phyloP scores from a whole-genome alignment of 2,329 filamentous ascomycete species.

The Cordyceps cateniannulata region DNA sequence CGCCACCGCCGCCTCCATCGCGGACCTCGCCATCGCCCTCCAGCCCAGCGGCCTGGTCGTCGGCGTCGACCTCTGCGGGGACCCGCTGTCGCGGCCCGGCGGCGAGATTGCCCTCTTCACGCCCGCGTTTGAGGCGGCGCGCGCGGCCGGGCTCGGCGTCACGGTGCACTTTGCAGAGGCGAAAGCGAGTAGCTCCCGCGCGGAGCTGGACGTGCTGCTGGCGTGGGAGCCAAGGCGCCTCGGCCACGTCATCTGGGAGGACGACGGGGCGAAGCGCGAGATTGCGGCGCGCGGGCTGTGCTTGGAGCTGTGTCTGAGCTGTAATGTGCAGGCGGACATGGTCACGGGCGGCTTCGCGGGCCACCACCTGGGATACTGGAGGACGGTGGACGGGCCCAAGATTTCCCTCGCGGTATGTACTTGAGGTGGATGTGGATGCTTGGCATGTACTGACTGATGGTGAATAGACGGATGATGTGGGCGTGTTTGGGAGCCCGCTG shows the following conservation, averaged over 20 bases:
- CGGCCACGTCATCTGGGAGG: slow-evolving; percentile 74
- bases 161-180: slow-evolving; percentile 78
- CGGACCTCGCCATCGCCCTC: slow-evolving; percentile 56
- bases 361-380: slow-evolving; percentile 77
- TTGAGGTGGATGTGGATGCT: neutral
- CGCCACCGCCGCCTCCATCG: slow-evolving; percentile 54
- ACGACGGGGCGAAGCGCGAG: slow-evolving; percentile 49
- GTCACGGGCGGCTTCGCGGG: slow-evolving; percentile 57
- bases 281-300: slow-evolving; percentile 50
- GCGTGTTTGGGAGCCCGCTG: slow-evolving; percentile 68
- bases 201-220: slow-evolving; percentile 59
- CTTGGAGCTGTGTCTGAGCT: slow-evolving; percentile 71
- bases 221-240: slow-evolving; percentile 61
- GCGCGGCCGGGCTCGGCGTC: slow-evolving; percentile 47
- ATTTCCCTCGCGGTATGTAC: slow-evolving; percentile 63
- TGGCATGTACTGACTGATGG: neutral
- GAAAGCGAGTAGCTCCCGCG: slow-evolving; percentile 44
- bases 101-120: slow-evolving; percentile 56
- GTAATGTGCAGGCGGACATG: slow-evolving; percentile 73
- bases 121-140: slow-evolving; percentile 52
- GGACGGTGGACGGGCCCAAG: slow-evolving; percentile 46
- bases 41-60: slow-evolving; percentile 48
- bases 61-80: slow-evolving; percentile 72
- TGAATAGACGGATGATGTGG: slow-evolving; percentile 71
- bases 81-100: slow-evolving; percentile 48